These are phyloP conservation scores for Cymbopogon citratus DNA, from an alignment of 176 grass and related monocot species.

Conservation along the genomic window DNA sequence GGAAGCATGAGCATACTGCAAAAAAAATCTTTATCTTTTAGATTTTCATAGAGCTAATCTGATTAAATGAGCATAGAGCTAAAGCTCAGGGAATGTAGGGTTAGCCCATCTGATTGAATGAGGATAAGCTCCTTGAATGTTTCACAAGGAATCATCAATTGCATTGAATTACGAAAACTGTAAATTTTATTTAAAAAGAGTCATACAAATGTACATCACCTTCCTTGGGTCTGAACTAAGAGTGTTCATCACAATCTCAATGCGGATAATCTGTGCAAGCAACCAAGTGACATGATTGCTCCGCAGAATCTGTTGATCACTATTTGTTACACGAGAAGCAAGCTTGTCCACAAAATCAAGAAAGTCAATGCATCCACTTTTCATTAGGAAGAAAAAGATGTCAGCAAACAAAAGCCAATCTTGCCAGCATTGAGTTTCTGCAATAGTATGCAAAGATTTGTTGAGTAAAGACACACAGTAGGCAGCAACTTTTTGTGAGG, in stretches of 20 bases:
- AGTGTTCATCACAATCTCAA: constrained; percentile 84
- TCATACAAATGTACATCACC: constrained; percentile 41
- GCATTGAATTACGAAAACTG: background rate
- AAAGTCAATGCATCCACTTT: constrained; percentile 97
- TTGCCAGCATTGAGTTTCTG: constrained; percentile 91
- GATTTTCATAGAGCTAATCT: constrained; percentile 26
- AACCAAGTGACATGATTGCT: constrained; percentile 98
- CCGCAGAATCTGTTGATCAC: constrained; percentile 76
- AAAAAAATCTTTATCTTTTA: background rate
- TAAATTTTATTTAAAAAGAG: background rate
- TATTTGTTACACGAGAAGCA: constrained; percentile 64
- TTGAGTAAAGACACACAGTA: constrained; percentile 31
- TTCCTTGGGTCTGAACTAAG: constrained; percentile 87
- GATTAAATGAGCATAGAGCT: constrained; percentile 4
- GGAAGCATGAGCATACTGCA: background rate
- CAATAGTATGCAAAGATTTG: constrained; percentile 22
- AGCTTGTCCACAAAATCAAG: constrained; percentile 88
- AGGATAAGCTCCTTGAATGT: background rate
- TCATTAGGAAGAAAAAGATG: constrained; percentile 99
- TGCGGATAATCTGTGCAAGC: constrained; percentile 89
- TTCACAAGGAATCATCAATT: constrained; percentile 10
- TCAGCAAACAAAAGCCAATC: constrained; percentile 97
- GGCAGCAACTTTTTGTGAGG: background rate
- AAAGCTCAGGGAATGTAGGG: background rate
- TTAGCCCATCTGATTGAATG: constrained; percentile 11